Percentiles rank a stretch among this genome's conserved stretches.
These are phyloP conservation scores for Pestalotiopsis fici DNA, from an alignment of 2,329 filamentous ascomycete genomes.

Conservation along the genomic window DNA sequence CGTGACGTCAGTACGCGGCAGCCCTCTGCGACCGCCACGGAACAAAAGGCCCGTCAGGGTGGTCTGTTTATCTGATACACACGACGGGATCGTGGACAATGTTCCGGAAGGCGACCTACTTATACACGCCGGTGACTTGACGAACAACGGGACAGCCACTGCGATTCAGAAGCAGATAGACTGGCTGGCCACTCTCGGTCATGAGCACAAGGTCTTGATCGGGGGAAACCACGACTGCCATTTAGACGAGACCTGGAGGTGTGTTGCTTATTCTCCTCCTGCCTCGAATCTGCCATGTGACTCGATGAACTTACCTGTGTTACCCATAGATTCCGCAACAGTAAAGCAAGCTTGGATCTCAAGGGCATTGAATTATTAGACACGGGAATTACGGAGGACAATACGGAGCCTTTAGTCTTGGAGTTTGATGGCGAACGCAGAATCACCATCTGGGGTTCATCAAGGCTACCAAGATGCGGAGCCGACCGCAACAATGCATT, in stretches of 20 bases:
- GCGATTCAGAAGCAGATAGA: constrained; percentile 83
- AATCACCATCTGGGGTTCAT: constrained; percentile 77
- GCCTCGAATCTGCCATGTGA: not conserved
- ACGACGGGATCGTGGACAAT: constrained; percentile 59
- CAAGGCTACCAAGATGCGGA: constrained; percentile 78
- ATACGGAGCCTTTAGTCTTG: constrained; percentile 43
- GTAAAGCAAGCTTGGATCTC: constrained; percentile 57
- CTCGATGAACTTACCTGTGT: not conserved
- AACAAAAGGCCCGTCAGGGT: constrained; percentile 65
- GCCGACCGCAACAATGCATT: constrained; percentile 70
- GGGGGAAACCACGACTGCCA: constrained; percentile 89
- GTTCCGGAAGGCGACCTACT: constrained; percentile 81
- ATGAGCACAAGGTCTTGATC: constrained; percentile 79
- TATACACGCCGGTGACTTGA: constrained; percentile 87
- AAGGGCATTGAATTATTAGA: constrained; percentile 75
- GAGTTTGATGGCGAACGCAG: constrained; percentile 60
- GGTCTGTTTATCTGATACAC: constrained; percentile 90
- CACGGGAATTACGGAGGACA: constrained; percentile 53
- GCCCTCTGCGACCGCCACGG: constrained; percentile 59
- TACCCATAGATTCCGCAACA: constrained; percentile 17
- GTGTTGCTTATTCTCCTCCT: not conserved
- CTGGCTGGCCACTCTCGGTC: constrained; percentile 76
- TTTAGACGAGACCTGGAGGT: constrained; percentile 61
- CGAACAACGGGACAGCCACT: constrained; percentile 67
- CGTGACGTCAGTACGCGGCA: constrained; percentile 68